These are phyloP conservation scores for Periconia digitata DNA, from an alignment of 2,329 filamentous ascomycete genomes.

Conservation along the genomic window DNA sequence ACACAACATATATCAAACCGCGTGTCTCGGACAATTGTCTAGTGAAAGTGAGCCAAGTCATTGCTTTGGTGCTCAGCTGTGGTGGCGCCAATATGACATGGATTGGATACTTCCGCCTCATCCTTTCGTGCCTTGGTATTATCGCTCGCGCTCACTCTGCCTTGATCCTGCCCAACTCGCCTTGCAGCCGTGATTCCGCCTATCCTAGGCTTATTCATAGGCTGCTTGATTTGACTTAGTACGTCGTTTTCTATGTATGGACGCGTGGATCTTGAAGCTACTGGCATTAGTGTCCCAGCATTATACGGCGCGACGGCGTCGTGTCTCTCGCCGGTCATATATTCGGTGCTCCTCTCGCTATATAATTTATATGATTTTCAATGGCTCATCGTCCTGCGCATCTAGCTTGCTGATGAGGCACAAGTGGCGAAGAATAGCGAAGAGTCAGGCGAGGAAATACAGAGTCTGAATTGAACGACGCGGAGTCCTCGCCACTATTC, in stretches of 20 bases:
- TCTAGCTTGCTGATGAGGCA: slow-evolving; percentile 6
- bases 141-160: slow-evolving; percentile 57
- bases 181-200: slow-evolving; percentile 54
- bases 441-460: neutral
- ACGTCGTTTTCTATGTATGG: slow-evolving; percentile 3
- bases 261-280: slow-evolving; percentile 1
- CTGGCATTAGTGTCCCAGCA: slow-evolving; percentile 2
- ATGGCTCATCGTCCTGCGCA: slow-evolving; percentile 7
- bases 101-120: slow-evolving; percentile 58
- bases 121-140: slow-evolving; percentile 57
- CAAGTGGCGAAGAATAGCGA: neutral
- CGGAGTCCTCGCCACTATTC: neutral
- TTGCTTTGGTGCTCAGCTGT: slow-evolving; percentile 56
- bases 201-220: slow-evolving; percentile 42
- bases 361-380: slow-evolving; percentile 5
- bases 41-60: slow-evolving; percentile 51
- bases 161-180: slow-evolving; percentile 55
- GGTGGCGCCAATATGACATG: slow-evolving; percentile 57
- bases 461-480: slow-evolving; percentile 2
- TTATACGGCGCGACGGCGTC: slow-evolving; percentile 4
- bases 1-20: slow-evolving; percentile 53
- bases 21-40: slow-evolving; percentile 45
- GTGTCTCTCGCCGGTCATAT: slow-evolving; percentile 4
- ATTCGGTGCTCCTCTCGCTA: slow-evolving; percentile 3
- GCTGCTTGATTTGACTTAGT: slow-evolving; percentile 1